Base-by-base conservation (phyloP, 129 eudicot species). In the Erigeron canadensis region DNA sequence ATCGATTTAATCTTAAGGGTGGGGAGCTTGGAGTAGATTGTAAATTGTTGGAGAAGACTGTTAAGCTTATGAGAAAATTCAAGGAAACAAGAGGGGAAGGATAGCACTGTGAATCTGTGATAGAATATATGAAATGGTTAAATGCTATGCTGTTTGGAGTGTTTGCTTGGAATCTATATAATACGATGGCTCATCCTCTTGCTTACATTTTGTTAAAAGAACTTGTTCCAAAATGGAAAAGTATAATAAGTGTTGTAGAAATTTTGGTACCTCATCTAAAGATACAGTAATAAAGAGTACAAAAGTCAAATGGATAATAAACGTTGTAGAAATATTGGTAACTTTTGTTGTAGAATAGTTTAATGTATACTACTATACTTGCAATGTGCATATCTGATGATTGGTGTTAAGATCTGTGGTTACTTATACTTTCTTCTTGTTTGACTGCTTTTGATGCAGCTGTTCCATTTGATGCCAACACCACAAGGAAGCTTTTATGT, bases 401-500 rank as follows among this genome's bases (percentile, higher is more conserved):
- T 16, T 16, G 15, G 15, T 72, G 44, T 47, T 6, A 59, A 28
- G 64, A 53, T 1, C 22, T 37, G 43, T 4, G 46, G 67, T 44
- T 58, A 48, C 50, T 12, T 42, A 75, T 63, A 71, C 10, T 16
- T 60, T 70, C n/a, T 19, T 13, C 65, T 21, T 60, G 38, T 56
- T 65, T 72, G 45, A 4, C 11, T 43, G 43, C 15, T 67, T 59
- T 46, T 37, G 78, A 37, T 78, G 70, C 93, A 90, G 95, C 81
- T 87, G 95, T 90, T 90, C 63, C 91, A 85, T 65, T 76, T 90
- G 87, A 85, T 87, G 87, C 91, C 96, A 70, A 86, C 96, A 18
- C 86, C 86, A 51, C 90, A 84, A 67, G 90, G 90, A 72, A 89
- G 96, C 76, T 87, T 89, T 58, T 89, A 84, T 47, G 91, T 84